Conservation (phyloP, 352 stramenopile genomes). For the Thalassiosira mediterranea region DNA sequence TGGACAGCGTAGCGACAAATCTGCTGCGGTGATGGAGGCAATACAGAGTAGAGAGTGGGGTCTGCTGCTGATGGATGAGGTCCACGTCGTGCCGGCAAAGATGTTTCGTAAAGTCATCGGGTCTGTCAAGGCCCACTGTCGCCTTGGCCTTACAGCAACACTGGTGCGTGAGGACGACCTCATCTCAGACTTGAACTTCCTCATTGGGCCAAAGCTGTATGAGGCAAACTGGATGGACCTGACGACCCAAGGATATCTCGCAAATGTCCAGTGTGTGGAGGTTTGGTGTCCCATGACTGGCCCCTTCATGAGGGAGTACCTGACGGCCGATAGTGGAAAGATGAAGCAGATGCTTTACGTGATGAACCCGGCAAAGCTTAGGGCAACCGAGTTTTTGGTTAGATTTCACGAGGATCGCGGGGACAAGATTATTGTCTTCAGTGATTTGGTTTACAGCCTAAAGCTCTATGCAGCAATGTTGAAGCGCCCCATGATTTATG, state of each 20-base stretch:
- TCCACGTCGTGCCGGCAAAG: conserved; percentile 98
- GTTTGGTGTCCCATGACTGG: conserved; percentile 99
- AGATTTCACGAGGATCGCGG: conserved; percentile 96
- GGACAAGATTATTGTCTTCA: conserved; percentile 99
- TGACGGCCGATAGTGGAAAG: conserved; percentile 88
- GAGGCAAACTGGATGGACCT: conserved; percentile 99
- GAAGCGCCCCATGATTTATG: conserved; percentile 93
- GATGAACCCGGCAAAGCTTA: conserved; percentile 99
- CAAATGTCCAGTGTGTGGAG: conserved; percentile 97
- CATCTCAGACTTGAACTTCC: conserved; percentile 92
- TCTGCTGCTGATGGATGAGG: conserved; percentile 92
- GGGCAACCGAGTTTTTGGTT: conserved; percentile 94
- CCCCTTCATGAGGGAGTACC: conserved; percentile 96
- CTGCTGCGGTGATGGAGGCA: conserved; percentile 94
- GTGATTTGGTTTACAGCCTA: conserved; percentile 97
- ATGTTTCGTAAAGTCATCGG: conserved; percentile 97
- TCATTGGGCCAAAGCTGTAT: conserved; percentile 98
- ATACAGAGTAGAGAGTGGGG: conserved; percentile 98
- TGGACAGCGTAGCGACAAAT: conserved; percentile 90
- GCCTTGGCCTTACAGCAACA: conserved; percentile 98
- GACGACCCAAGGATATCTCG: conserved; percentile 95
- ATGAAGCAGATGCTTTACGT: conserved; percentile 96
- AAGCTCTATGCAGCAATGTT: conserved; percentile 90
- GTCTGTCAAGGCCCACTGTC: conserved; percentile 96
- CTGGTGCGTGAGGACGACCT: conserved; percentile 98